These are phyloP conservation scores for Batrachochytrium dendrobatidis DNA, from an alignment of 371 early-diverging fungal species.

Conservation along the genomic window DNA sequence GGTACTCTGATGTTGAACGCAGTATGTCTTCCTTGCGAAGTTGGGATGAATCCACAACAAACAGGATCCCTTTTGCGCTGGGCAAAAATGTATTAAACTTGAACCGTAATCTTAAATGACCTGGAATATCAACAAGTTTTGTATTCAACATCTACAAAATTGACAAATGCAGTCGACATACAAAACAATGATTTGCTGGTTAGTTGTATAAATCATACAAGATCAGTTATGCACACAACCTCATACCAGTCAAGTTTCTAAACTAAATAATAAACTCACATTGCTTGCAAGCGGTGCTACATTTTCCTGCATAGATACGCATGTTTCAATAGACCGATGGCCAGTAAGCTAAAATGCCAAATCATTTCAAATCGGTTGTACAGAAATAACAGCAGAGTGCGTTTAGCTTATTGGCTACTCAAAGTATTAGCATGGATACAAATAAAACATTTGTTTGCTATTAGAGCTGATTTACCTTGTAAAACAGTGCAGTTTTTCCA, in stretches of 20 bases:
- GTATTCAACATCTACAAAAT: conserved; percentile 3
- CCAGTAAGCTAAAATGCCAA: conserved; percentile 40
- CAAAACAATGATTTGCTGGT: background rate
- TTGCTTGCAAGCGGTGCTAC: conserved; percentile 44
- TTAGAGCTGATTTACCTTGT: conserved; percentile 29
- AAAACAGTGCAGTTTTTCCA: conserved; percentile 58
- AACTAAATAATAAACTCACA: background rate
- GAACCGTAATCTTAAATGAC: conserved; percentile 75
- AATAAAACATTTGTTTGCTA: conserved; percentile 16
- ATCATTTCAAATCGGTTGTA: conserved; percentile 5
- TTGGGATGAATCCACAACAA: conserved; percentile 70
- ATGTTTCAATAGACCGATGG: conserved; percentile 45
- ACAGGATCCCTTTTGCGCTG: conserved; percentile 62
- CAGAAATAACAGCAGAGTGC: background rate
- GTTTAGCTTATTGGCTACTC: background rate
- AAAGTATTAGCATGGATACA: background rate
- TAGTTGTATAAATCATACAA: conserved; percentile 1
- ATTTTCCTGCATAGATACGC: conserved; percentile 70
- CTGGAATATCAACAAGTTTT: conserved; percentile 82
- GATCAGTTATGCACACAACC: background rate
- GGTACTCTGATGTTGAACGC: conserved; percentile 38
- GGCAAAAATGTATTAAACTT: conserved; percentile 62
- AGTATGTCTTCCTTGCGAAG: conserved; percentile 5
- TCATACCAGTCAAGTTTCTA: background rate
- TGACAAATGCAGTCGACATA: conserved; percentile 13